Evolutionary conservation across 2,329 filamentous ascomycete species (phyloP).

Genomic region (Ophiocordyceps polyrhachis-furcata): DNA sequence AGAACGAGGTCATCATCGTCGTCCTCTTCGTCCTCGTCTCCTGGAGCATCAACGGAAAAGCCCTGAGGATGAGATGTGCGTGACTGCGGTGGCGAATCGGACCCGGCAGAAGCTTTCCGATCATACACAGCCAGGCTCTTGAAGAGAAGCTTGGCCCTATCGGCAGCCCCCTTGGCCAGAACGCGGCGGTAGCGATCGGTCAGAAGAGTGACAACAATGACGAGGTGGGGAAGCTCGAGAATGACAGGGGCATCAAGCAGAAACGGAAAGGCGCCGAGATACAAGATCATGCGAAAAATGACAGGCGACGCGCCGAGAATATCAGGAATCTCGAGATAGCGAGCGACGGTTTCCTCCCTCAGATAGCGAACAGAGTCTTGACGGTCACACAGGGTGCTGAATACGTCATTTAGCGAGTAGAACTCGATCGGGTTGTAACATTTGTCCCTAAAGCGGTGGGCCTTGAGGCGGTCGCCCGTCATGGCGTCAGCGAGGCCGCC

Average conservation of each 20-base stretch:
- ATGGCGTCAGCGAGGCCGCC: constrained; percentile 1
- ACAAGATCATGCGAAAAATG: constrained; percentile 53
- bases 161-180: constrained; percentile 35
- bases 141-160: constrained; percentile 48
- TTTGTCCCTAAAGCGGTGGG: constrained; percentile 44
- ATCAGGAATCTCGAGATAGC: constrained; percentile 58
- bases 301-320: constrained; percentile 47
- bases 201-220: constrained; percentile 55
- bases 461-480: constrained; percentile 23
- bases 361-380: constrained; percentile 45
- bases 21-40: constrained; percentile 21
- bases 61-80: constrained; percentile 13
- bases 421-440: constrained; percentile 55
- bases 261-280: constrained; percentile 57
- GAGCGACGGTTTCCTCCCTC: constrained; percentile 47
- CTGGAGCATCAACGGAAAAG: constrained; percentile 26
- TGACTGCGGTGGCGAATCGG: constrained; percentile 1
- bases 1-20: constrained; percentile 42
- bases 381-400: constrained; percentile 47
- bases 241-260: constrained; percentile 51
- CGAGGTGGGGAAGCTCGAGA: constrained; percentile 47
- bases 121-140: constrained; percentile 56
- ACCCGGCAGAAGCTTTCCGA: constrained; percentile 24
- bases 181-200: constrained; percentile 51
- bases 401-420: constrained; percentile 57